A percentile compares a stretch with the other conserved stretches of the same genome.
Conservation (phyloP, 164 flowering plant genomes). For the Litsea cubeba region DNA sequence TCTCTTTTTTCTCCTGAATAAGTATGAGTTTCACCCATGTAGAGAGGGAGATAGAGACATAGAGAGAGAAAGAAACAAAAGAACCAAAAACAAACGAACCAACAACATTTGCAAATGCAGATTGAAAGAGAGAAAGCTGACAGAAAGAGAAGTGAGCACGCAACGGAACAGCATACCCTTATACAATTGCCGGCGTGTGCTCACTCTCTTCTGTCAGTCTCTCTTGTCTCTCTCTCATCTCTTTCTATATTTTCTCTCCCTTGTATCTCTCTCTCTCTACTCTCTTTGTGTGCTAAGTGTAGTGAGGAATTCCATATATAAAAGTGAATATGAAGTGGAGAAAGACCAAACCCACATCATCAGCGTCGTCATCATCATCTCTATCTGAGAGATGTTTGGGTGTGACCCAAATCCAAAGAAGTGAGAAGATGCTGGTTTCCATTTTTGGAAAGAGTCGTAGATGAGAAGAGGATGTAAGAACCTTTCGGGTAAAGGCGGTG, state of each 20-base stretch:
- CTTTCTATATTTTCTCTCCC: background rate
- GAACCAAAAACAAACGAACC: background rate
- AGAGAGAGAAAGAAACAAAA: background rate
- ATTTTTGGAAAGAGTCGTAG: background rate
- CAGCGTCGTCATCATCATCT: too few species aligned
- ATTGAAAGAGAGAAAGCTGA: slow-evolving; percentile 32
- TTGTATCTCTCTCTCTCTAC: too few species aligned
- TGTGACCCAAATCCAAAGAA: background rate
- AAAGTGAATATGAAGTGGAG: background rate
- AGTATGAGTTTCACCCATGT: background rate
- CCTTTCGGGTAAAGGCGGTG: background rate
- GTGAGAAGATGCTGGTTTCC: background rate
- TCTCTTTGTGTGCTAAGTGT: too few species aligned
- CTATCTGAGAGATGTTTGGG: background rate
- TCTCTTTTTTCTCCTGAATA: background rate
- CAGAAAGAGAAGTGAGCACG: slow-evolving; percentile 59
- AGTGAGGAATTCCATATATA: background rate
- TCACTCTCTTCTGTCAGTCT: slow-evolving; percentile 60
- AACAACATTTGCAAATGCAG: background rate
- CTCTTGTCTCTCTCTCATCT: background rate
- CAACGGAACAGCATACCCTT: slow-evolving; percentile 30
- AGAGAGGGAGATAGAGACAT: background rate
- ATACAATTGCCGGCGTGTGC: slow-evolving; percentile 40
- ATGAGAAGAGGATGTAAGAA: background rate
- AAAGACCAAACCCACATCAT: background rate